phyloP scores from a whole-genome alignment of 2,329 filamentous ascomycete genomes.

The Pseudogymnoascus sp. region DNA sequence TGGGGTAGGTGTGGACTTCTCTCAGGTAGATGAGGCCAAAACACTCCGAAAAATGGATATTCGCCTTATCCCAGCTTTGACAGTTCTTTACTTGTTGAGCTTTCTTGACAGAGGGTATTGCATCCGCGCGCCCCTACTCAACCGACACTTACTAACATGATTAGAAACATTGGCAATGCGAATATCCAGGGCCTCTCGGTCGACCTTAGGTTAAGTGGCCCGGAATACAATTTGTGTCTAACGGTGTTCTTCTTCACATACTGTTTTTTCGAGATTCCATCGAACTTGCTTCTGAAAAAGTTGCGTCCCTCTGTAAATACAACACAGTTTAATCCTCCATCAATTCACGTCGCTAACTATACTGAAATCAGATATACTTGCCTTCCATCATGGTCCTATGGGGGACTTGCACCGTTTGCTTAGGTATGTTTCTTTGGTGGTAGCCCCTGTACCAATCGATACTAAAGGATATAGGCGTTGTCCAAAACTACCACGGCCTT shows the following conservation, averaged over 20 bases:
- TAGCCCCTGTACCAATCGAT: conserved; percentile 58
- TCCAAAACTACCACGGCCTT: conserved; percentile 55
- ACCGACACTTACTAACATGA: conserved; percentile 29
- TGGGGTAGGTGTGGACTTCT: background rate
- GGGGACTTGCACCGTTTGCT: conserved; percentile 51
- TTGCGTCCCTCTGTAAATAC: conserved; percentile 34
- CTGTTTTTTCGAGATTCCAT: conserved; percentile 49
- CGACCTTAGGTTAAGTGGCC: conserved; percentile 11
- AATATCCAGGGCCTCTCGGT: conserved; percentile 12
- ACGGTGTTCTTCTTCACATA: conserved; percentile 54
- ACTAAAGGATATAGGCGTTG: conserved; percentile 53
- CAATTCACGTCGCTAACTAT: background rate
- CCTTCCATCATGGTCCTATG: conserved; percentile 34
- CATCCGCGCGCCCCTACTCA: conserved; percentile 49
- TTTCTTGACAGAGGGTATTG: conserved; percentile 51
- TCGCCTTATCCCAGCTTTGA: conserved; percentile 13
- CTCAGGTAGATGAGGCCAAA: background rate
- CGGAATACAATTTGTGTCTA: conserved; percentile 15
- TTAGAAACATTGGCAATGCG: conserved; percentile 49
- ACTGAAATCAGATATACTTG: conserved; percentile 34
- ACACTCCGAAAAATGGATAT: conserved; percentile 13
- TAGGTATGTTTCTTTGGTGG: conserved; percentile 21
- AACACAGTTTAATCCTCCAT: background rate
- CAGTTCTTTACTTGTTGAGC: conserved; percentile 12
- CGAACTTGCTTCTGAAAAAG: conserved; percentile 57